Evolutionary conservation across 768 basidiomycete species (phyloP).

Genomic region (Lactifluus subvellereus): DNA sequence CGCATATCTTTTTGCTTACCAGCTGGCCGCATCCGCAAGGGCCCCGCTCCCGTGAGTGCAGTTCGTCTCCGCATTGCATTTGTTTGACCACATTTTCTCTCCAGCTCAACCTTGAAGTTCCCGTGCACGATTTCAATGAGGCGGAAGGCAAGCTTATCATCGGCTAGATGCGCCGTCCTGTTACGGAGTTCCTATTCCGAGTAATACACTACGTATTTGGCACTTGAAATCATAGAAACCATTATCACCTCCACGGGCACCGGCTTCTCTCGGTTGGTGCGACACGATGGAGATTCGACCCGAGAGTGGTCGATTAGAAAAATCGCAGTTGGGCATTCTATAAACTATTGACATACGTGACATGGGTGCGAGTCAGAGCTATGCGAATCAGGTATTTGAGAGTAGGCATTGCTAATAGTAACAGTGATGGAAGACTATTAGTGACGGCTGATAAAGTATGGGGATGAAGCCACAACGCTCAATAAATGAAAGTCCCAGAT

Average conservation of each 20-base stretch:
- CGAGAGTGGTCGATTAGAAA: background rate
- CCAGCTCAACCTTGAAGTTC: conserved; percentile 91
- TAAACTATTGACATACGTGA: background rate
- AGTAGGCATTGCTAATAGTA: conserved; percentile 14
- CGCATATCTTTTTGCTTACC: conserved; percentile 20
- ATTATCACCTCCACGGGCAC: background rate
- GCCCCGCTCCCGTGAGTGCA: conserved; percentile 83
- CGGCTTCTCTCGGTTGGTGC: background rate
- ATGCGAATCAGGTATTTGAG: conserved; percentile 1
- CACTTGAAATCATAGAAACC: conserved; percentile 13
- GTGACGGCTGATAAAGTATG: conserved; percentile 4
- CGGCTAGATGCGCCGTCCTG: conserved; percentile 43
- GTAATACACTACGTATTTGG: background rate
- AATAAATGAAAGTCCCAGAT: background rate
- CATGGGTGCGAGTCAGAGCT: conserved; percentile 9
- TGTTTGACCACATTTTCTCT: conserved; percentile 19
- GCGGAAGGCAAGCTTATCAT: conserved; percentile 81
- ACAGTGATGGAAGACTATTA: conserved; percentile 11
- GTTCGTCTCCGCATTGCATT: background rate
- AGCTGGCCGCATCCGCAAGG: conserved; percentile 94
- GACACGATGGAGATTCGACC: background rate
- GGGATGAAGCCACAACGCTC: background rate
- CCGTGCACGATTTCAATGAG: conserved; percentile 82
- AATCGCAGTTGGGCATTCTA: background rate
- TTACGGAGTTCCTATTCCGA: background rate